phyloP scores from a whole-genome alignment of 139 green algal species.

The Coccomyxa sp. region DNA sequence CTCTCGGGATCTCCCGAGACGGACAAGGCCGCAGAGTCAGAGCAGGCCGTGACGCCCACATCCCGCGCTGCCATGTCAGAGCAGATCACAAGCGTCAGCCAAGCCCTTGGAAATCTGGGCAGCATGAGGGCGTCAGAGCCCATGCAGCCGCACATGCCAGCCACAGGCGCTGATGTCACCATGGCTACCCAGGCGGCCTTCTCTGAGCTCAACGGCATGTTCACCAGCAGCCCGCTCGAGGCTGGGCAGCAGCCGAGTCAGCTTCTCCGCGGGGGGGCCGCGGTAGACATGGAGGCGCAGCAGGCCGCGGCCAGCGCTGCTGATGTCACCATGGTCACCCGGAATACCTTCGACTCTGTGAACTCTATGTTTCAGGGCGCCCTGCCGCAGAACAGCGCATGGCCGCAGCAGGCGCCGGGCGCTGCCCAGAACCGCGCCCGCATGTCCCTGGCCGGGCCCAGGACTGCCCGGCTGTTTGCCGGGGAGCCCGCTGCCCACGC shows the following conservation, averaged over 20 bases:
- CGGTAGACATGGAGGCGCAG: neutral
- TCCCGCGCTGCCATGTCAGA: neutral
- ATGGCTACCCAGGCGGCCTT: conserved; percentile 47
- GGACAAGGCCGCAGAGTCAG: neutral
- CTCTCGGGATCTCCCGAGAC: too few species aligned
- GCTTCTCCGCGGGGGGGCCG: neutral
- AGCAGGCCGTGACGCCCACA: neutral
- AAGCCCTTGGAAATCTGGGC: too few species aligned
- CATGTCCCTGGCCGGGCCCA: neutral
- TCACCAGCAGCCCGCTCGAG: conserved; percentile 11
- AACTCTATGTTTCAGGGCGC: conserved; percentile 59
- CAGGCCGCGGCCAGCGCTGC: neutral
- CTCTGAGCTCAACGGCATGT: conserved; percentile 57
- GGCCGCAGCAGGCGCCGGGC: neutral
- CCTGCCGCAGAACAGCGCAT: conserved; percentile 9
- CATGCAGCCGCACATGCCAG: conserved; percentile 28
- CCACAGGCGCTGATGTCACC: conserved; percentile 50
- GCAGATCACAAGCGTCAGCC: neutral
- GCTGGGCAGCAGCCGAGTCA: neutral
- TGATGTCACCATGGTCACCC: conserved; percentile 53
- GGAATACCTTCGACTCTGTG: conserved; percentile 50
- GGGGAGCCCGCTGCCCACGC: neutral
- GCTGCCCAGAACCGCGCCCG: neutral
- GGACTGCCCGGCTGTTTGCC: neutral
- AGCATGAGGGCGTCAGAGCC: neutral